Conservation (phyloP, 106 monocot species). For the Acorus gramineus region DNA sequence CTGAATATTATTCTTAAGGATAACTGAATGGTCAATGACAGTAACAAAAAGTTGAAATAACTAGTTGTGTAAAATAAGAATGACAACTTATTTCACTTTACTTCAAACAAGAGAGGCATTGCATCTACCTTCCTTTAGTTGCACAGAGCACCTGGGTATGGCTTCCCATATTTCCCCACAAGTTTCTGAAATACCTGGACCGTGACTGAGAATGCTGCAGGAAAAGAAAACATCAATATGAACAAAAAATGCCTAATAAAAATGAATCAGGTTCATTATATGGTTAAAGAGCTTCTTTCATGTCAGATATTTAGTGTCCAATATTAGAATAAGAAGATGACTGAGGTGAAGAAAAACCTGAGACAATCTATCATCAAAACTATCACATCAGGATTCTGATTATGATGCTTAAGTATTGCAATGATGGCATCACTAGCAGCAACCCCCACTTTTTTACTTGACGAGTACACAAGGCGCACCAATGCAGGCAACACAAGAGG, state of each 20-base stretch:
- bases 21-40: no score
- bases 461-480: conserved; percentile 2
- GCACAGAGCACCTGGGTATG: background rate
- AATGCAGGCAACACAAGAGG: conserved; percentile 6
- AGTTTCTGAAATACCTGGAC: background rate
- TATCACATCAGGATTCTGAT: conserved; percentile 2
- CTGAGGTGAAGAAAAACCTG: conserved; percentile 6
- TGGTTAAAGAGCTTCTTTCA: background rate
- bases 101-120: background rate
- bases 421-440: conserved; percentile 2
- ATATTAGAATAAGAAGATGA: background rate
- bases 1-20: no score
- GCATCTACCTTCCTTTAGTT: conserved; percentile 1
- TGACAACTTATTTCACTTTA: no score
- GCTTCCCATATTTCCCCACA: background rate
- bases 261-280: no score
- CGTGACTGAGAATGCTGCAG: background rate
- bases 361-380: conserved; percentile 7
- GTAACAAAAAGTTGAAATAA: no score
- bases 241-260: no score
- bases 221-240: background rate
- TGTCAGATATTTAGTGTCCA: background rate
- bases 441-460: background rate
- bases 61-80: no score
- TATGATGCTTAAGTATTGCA: conserved; percentile 4